These are phyloP conservation scores for Hermanozyma aechmeae DNA, from an alignment of 805 yeast genomes.

Conservation along the genomic window DNA sequence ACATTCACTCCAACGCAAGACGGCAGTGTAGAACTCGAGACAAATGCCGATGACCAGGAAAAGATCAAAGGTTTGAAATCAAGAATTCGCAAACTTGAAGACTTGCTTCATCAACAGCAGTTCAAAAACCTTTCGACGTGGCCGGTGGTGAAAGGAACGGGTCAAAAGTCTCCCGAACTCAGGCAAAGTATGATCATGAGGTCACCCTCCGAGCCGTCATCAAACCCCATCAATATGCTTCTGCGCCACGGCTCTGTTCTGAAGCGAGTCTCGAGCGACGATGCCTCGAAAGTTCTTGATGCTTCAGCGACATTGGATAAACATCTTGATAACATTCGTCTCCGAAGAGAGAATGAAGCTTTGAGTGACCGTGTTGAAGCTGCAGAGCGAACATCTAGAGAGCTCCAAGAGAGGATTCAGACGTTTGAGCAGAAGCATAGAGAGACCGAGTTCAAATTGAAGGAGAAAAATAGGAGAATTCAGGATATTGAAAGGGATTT, in stretches of 20 bases:
- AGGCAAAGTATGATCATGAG: slow-evolving; percentile 10
- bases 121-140: slow-evolving; percentile 42
- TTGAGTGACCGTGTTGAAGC: background rate
- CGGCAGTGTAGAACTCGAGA: slow-evolving; percentile 6
- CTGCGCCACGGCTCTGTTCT: background rate
- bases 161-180: background rate
- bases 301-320: slow-evolving; percentile 31
- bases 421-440: background rate
- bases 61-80: slow-evolving; percentile 56
- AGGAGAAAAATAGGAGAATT: background rate
- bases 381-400: background rate
- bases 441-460: background rate
- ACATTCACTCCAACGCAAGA: slow-evolving; percentile 11
- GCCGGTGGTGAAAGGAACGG: slow-evolving; percentile 20
- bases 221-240: no score
- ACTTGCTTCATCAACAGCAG: slow-evolving; percentile 65
- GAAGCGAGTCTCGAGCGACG: slow-evolving; percentile 1
- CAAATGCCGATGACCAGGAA: slow-evolving; percentile 1
- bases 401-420: background rate
- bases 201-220: no score
- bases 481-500: no score
- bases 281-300: slow-evolving; percentile 18
- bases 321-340: slow-evolving; percentile 32
- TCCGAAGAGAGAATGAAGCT: slow-evolving; percentile 21
- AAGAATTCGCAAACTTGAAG: slow-evolving; percentile 70